Evolutionary conservation across 169 alveolate species (phyloP), one percentile per base, ranked within the genome.

Genomic region (Amoebophrya sp.): DNA sequence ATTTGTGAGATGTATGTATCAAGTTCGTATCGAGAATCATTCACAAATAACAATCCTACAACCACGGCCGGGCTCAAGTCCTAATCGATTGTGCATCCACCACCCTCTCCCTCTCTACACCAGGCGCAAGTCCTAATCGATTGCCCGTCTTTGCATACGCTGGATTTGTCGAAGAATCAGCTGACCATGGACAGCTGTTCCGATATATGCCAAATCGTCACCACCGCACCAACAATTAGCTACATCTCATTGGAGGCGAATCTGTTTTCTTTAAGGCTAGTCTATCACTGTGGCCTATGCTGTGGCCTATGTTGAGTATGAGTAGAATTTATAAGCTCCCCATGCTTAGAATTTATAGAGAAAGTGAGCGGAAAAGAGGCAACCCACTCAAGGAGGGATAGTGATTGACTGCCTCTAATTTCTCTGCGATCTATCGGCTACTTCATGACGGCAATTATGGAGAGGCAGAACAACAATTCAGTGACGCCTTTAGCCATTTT

Each of bases 191-290:
- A 77, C 89, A 23, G 34, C 89, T 33, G 89, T 33, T 23, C 89
- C 23, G 89, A 77, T 18, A 77, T 77, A 23, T 92, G 93, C 41
- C 92, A 92, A 55, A 41, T 92, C 38, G 89, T 92, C 83, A 92
- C 93, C 55, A 92, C 93, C 14, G 92, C 92, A 0, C 93, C 93
- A n/a, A 92, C 90, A 54, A 90, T 92, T 36, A 89, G 92, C 41
- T 92, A 89, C 92, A 92, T 92, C 93, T 92, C 93, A 33, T 41
- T 92, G 89, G 93, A 90, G n/a, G 93, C 55, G 92, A 92, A 92
- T 90, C 40, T 92, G 90, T 92, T 92, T 92, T 92, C 93, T 40
- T 83, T 92, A 77, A 91, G 93, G 0, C 89, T 92, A 0, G 92
- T 92, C 78, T 54, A 18, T 18, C 78, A 23, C 78, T 54, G 78